Percentiles rank a stretch among this genome's conserved stretches.
Evolutionary conservation across 1,284 basidiomycete species (phyloP).

Genomic region (Neonothopanus nambi): DNA sequence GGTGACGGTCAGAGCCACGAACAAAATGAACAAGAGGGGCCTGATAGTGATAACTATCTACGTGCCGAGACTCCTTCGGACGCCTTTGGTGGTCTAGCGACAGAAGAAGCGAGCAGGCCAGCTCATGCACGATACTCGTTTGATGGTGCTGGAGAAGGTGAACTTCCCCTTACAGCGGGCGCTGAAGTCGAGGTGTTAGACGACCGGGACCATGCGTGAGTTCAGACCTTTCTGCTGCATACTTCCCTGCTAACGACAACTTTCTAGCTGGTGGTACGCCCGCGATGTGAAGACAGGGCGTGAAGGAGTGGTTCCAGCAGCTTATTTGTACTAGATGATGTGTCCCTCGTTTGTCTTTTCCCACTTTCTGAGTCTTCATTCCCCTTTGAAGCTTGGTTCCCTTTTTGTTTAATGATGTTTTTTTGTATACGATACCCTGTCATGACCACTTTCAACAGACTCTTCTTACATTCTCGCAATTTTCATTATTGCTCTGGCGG

Average conservation of each 20-base stretch:
- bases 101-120: slow-evolving; percentile 68
- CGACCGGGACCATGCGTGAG: slow-evolving; percentile 77
- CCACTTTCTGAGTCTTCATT: slow-evolving; percentile 25
- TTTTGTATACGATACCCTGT: slow-evolving; percentile 17
- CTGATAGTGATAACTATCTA: slow-evolving; percentile 72
- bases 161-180: slow-evolving; percentile 69
- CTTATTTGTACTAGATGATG: slow-evolving; percentile 78
- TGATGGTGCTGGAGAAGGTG: slow-evolving; percentile 75
- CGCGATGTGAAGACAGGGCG: slow-evolving; percentile 74
- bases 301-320: slow-evolving; percentile 87
- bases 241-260: slow-evolving; percentile 13
- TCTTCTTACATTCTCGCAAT: slow-evolving; percentile 1
- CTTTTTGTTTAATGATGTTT: slow-evolving; percentile 20
- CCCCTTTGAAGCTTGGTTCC: slow-evolving; percentile 18
- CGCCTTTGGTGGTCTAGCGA: slow-evolving; percentile 61
- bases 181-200: slow-evolving; percentile 75
- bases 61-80: slow-evolving; percentile 80
- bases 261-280: slow-evolving; percentile 86
- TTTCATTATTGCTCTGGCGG: too few relatives aligned
- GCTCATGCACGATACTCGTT: slow-evolving; percentile 81
- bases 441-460: slow-evolving; percentile 20
- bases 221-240: slow-evolving; percentile 23
- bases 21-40: slow-evolving; percentile 57
- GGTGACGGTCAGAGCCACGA: slow-evolving; percentile 31
- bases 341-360: neutral